Conservation (phyloP, 768 basidiomycete genomes). For the Suillus discolor region DNA sequence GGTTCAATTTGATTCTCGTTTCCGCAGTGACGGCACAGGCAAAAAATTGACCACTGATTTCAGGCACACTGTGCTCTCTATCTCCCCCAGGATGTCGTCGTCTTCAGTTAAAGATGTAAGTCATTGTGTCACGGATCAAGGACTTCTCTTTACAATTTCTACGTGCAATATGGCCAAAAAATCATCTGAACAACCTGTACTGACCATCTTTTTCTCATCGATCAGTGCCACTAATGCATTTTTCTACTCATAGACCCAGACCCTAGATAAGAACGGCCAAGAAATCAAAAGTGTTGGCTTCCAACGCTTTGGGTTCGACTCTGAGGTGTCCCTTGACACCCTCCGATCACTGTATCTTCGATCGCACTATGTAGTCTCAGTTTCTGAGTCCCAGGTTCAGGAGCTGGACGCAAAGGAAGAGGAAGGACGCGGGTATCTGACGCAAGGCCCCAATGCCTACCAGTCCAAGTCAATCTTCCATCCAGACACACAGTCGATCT, state of each 20-base stretch:
- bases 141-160: not conserved
- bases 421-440: slow-evolving; percentile 54
- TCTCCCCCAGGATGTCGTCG: slow-evolving; percentile 13
- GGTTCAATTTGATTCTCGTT: not conserved
- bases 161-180: slow-evolving; percentile 24
- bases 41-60: not conserved
- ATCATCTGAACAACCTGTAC: slow-evolving; percentile 23
- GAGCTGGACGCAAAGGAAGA: slow-evolving; percentile 43
- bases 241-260: slow-evolving; percentile 47
- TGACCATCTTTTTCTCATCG: not conserved
- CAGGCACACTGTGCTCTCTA: not conserved
- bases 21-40: not conserved
- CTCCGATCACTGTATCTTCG: slow-evolving; percentile 90
- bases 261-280: slow-evolving; percentile 72
- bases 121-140: not conserved
- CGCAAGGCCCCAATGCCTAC: slow-evolving; percentile 50
- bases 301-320: slow-evolving; percentile 88
- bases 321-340: slow-evolving; percentile 75
- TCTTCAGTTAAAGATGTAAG: slow-evolving; percentile 16
- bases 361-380: slow-evolving; percentile 67
- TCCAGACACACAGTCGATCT: slow-evolving; percentile 77
- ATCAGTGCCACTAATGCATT: slow-evolving; percentile 11
- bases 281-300: slow-evolving; percentile 83
- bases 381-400: slow-evolving; percentile 36
- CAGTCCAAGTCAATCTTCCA: slow-evolving; percentile 88